Evolutionary conservation across 2,329 filamentous ascomycete species (phyloP), one percentile per base, ranked within the genome.

Genomic region (Fusarium setosum): DNA sequence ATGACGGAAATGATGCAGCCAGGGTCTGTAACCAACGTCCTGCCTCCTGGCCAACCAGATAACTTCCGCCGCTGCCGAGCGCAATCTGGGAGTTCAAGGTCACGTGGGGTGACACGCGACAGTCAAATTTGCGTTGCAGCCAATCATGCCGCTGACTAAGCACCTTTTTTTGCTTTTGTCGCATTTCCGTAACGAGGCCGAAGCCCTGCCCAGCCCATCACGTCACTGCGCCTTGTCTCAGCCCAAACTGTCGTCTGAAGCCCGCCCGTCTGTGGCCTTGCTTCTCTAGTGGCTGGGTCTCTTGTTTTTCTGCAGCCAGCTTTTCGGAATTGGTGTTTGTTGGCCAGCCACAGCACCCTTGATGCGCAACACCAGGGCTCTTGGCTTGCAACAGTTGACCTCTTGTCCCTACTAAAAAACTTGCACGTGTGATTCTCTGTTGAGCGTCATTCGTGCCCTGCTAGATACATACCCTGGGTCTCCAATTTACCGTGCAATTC

Each of bases 1-100:
- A 65, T 59, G 64, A 62, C 59, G 66, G 66, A 69, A 67, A 72
- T 73, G 70, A 73, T 72, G 60, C 67, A 56, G 65, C 69, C 59
- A 67, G 69, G 69, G 60, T 72, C 60, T 59, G 64, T 37, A 32
- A 49, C 40, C 65, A 63, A 58, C 59, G 59, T 56, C 35, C 52
- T 62, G 52, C 57, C 65, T 62, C 58, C 62, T 32, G 21, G 20
- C 45, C 45, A 49, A 49, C 45, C 45, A 49, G 24, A 26, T 18
- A 23, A 11, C 45, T 37, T 48, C 52, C 42, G 52, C 52, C 24
- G 42, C 34, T 38, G 34, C 52, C 52, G 52, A 61, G 56, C 37
- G 63, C 45, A 67, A 64, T 64, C 51, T 64, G 17, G 13, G 8
- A 38, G 26, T 17, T 6, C 11, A 40, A 51, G 51, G 40, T 61